phyloP scores from a whole-genome alignment of 1,139 yeast species.

The Suzukiozyma palmioleophila region DNA sequence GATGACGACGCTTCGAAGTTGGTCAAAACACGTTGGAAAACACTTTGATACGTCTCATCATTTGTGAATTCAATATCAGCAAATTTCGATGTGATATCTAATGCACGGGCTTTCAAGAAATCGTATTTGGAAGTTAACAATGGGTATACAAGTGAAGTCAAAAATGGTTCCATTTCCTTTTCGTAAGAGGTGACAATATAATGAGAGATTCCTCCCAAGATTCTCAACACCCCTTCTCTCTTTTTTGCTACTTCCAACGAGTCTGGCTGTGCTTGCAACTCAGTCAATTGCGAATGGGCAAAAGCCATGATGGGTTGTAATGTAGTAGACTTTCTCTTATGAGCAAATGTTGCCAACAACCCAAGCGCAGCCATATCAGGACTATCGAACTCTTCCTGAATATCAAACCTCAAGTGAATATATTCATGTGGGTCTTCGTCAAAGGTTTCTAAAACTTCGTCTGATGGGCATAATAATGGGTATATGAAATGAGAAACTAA shows the following conservation, averaged over 20 bases:
- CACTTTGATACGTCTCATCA: conserved; percentile 40
- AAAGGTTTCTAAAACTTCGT: conserved; percentile 66
- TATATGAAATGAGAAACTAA: conserved; percentile 70
- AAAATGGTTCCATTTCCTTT: conserved; percentile 63
- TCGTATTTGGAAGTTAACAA: conserved; percentile 60
- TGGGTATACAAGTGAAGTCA: conserved; percentile 65
- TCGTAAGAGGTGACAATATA: conserved; percentile 45
- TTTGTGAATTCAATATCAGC: conserved; percentile 58
- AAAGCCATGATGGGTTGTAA: conserved; percentile 64
- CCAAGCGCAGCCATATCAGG: conserved; percentile 71
- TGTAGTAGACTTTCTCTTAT: conserved; percentile 58
- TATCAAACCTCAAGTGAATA: conserved; percentile 73
- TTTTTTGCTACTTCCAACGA: conserved; percentile 59
- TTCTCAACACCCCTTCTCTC: conserved; percentile 76
- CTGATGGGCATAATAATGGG: conserved; percentile 73
- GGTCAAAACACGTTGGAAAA: conserved; percentile 63
- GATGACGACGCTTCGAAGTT: conserved; percentile 47
- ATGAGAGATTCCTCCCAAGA: conserved; percentile 69
- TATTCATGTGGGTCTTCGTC: conserved; percentile 91
- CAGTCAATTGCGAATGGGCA: conserved; percentile 51
- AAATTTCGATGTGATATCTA: conserved; percentile 70
- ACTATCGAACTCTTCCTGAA: conserved; percentile 52
- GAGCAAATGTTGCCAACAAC: conserved; percentile 59
- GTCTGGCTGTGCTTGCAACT: conserved; percentile 37
- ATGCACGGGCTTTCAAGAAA: conserved; percentile 80